Conservation (phyloP, 768 basidiomycete species). For the Tricholoma matsutake region DNA sequence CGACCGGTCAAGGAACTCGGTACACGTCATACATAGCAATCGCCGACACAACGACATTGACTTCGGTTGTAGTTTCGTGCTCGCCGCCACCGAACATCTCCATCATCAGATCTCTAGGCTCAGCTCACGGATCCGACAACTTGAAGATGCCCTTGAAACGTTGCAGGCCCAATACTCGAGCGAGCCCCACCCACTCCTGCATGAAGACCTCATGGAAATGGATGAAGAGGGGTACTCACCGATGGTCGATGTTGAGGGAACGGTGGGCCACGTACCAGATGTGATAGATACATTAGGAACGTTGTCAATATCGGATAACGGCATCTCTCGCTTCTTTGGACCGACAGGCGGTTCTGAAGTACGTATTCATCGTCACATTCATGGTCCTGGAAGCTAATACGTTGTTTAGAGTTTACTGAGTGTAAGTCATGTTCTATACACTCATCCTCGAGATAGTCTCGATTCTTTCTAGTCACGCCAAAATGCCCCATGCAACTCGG, state of each 20-base stretch:
- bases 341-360: slow-evolving; percentile 70
- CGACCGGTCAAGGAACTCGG: slow-evolving; percentile 79
- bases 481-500: slow-evolving; percentile 24
- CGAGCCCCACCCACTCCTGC: slow-evolving; percentile 59
- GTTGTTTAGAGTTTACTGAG: slow-evolving; percentile 22
- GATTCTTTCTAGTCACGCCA: slow-evolving; percentile 15
- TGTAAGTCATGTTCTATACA: slow-evolving; percentile 6
- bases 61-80: slow-evolving; percentile 42
- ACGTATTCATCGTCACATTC: slow-evolving; percentile 18
- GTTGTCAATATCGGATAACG: slow-evolving; percentile 56
- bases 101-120: slow-evolving; percentile 54
- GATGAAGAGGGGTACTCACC: slow-evolving; percentile 18
- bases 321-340: slow-evolving; percentile 61
- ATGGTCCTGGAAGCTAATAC: neutral
- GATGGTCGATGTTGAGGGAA: slow-evolving; percentile 24
- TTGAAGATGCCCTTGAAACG: slow-evolving; percentile 54
- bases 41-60: neutral
- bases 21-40: slow-evolving; percentile 17
- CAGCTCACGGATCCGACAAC: slow-evolving; percentile 45
- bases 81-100: slow-evolving; percentile 65
- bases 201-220: slow-evolving; percentile 44
- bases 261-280: slow-evolving; percentile 29
- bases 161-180: slow-evolving; percentile 49
- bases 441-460: slow-evolving; percentile 7
- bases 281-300: slow-evolving; percentile 58